These are phyloP conservation scores for Populus alba DNA, from an alignment of 345 rosid species.

Conservation along the genomic window DNA sequence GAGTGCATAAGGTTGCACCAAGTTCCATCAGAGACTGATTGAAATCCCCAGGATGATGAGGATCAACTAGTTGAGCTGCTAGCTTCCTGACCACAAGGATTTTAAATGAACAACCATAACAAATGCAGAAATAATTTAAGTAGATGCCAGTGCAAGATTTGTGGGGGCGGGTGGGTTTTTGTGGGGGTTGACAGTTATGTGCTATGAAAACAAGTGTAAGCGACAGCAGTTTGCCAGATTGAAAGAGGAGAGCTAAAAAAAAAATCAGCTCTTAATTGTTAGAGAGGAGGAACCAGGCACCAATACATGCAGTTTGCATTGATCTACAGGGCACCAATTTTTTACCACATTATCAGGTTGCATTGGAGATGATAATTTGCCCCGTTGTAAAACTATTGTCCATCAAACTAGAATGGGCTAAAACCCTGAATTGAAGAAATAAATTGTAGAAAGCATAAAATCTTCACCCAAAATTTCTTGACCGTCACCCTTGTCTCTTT, in stretches of 20 bases:
- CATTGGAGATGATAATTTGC: not conserved
- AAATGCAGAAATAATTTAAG: not conserved
- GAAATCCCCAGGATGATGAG: slow-evolving; percentile 79
- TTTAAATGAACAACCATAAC: slow-evolving; percentile 16
- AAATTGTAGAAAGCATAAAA: not conserved
- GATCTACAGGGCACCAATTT: not conserved
- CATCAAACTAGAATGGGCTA: not conserved
- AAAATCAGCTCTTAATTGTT: not conserved
- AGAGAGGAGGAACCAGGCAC: not conserved
- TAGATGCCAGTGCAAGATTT: not conserved
- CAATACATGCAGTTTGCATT: not conserved
- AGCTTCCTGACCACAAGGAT: slow-evolving; percentile 54
- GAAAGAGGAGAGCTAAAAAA: not conserved
- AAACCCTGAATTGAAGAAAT: slow-evolving; percentile 1
- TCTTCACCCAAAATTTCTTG: slow-evolving; percentile 79
- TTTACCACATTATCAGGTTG: not conserved
- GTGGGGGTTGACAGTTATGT: not conserved
- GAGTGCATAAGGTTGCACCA: slow-evolving; percentile 86
- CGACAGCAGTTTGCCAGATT: not conserved
- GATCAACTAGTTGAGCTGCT: slow-evolving; percentile 87
- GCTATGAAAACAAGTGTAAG: too few species aligned
- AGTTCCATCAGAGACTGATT: slow-evolving; percentile 96
- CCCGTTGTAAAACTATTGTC: not conserved
- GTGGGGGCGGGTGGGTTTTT: too few species aligned
- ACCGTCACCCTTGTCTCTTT: slow-evolving; percentile 57